Conservation (phyloP, 345 rosid genomes). For the Eucalyptus pauciflora region DNA sequence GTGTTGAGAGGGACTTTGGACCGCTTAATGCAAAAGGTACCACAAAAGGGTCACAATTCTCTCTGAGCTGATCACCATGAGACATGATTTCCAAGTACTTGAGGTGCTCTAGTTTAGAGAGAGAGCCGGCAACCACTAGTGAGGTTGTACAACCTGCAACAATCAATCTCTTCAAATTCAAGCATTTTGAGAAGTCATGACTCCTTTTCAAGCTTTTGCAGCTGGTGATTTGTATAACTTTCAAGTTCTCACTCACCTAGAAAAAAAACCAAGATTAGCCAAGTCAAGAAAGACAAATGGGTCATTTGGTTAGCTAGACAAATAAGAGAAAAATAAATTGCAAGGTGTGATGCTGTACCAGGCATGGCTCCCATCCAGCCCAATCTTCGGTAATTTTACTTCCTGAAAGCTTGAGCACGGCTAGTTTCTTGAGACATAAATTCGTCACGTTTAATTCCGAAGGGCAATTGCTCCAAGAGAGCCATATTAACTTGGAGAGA, state of each 20-base stretch:
- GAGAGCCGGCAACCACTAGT: neutral
- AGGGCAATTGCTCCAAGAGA: neutral
- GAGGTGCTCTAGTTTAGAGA: neutral
- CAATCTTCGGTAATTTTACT: neutral
- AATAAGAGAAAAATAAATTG: neutral
- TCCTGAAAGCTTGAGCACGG: neutral
- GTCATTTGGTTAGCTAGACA: neutral
- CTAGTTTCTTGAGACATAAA: neutral
- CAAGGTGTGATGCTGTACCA: neutral
- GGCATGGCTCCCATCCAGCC: neutral
- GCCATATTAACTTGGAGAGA: neutral
- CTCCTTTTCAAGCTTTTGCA: neutral
- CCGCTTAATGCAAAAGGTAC: neutral
- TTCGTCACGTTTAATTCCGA: accelerated
- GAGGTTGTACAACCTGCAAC: neutral
- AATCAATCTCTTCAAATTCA: neutral
- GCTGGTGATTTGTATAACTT: neutral
- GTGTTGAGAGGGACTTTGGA: accelerated
- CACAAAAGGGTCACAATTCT: neutral
- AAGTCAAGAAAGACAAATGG: no score
- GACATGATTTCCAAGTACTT: neutral
- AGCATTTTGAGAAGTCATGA: neutral
- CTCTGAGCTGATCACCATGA: accelerated
- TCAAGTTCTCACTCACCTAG: neutral
- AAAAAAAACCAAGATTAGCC: neutral